These are phyloP conservation scores for Ophiostoma quercus DNA, from an alignment of 2,329 filamentous ascomycete species.

Conservation along the genomic window DNA sequence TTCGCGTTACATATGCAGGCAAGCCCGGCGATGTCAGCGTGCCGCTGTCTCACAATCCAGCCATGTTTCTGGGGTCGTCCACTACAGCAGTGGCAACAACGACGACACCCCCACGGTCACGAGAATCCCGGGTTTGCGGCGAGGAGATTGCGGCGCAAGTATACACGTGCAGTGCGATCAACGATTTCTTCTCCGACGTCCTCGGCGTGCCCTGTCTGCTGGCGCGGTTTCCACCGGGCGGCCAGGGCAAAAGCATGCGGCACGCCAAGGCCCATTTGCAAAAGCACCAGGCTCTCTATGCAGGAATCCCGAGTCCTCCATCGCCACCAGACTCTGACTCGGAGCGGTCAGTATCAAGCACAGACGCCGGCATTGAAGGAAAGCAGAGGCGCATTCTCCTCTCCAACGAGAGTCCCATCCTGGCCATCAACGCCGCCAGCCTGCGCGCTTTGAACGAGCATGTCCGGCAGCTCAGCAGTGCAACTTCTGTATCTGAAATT, in stretches of 20 bases:
- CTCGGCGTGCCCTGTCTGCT: slow-evolving; percentile 77
- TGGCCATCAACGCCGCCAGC: slow-evolving; percentile 75
- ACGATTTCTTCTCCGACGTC: slow-evolving; percentile 69
- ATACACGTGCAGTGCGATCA: slow-evolving; percentile 62
- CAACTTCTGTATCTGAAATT: not conserved
- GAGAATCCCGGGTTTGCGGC: slow-evolving; percentile 71
- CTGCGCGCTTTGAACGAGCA: slow-evolving; percentile 70
- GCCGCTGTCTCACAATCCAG: slow-evolving; percentile 64
- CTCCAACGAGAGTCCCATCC: slow-evolving; percentile 89
- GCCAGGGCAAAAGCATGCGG: slow-evolving; percentile 54
- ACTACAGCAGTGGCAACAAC: not conserved
- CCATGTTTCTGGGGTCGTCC: slow-evolving; percentile 39
- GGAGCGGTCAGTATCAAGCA: slow-evolving; percentile 32
- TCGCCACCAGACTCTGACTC: slow-evolving; percentile 55
- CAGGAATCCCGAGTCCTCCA: slow-evolving; percentile 38
- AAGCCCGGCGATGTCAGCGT: slow-evolving; percentile 39
- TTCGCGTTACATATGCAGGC: slow-evolving; percentile 55
- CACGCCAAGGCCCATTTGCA: slow-evolving; percentile 67
- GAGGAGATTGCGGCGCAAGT: slow-evolving; percentile 66
- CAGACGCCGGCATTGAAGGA: not conserved
- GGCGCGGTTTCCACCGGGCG: slow-evolving; percentile 72
- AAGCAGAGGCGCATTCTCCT: slow-evolving; percentile 60
- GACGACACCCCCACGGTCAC: slow-evolving; percentile 35
- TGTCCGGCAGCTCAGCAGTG: slow-evolving; percentile 53
- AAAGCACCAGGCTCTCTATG: slow-evolving; percentile 44